These are phyloP conservation scores for Barbarea vulgaris DNA, from an alignment of 345 rosid genomes.

Conservation along the genomic window DNA sequence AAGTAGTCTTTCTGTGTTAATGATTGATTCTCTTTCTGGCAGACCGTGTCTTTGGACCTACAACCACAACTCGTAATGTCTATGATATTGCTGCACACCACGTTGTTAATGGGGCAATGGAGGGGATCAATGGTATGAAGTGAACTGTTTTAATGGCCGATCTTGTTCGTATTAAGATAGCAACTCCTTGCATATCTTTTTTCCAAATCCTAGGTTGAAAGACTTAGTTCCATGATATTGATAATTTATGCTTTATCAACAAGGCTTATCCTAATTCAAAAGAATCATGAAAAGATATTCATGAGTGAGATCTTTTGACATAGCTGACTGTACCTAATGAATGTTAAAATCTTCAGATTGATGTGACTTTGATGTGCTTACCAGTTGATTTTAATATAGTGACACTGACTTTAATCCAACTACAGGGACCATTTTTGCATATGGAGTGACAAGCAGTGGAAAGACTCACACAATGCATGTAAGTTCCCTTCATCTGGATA, in stretches of 20 bases:
- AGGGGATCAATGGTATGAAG: conserved; percentile 83
- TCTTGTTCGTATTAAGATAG: conserved; percentile 7
- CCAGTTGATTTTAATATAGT: conserved; percentile 11
- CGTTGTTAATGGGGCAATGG: conserved; percentile 95
- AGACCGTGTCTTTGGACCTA: conserved; percentile 99
- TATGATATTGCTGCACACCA: conserved; percentile 97
- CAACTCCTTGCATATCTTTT: not conserved
- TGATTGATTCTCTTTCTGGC: conserved; percentile 18
- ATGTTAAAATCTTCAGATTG: conserved; percentile 1
- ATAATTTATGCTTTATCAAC: conserved; percentile 17
- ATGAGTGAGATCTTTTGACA: not conserved
- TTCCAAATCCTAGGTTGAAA: not conserved
- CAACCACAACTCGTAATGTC: conserved; percentile 99
- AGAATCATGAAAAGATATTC: not conserved
- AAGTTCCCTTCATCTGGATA: conserved; percentile 44
- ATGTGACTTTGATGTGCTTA: conserved; percentile 1
- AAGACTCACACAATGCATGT: conserved; percentile 99
- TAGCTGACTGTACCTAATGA: not conserved
- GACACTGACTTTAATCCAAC: conserved; percentile 35
- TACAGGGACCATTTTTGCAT: conserved; percentile 95
- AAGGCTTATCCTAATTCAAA: not conserved
- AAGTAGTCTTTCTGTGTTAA: not conserved
- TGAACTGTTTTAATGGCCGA: conserved; percentile 19
- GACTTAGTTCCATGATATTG: not conserved
- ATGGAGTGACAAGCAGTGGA: conserved; percentile 99